Percentiles rank a stretch among this genome's conserved stretches.
These are phyloP conservation scores for Candida freyschussii DNA, from an alignment of 1,139 yeast species.

Conservation along the genomic window DNA sequence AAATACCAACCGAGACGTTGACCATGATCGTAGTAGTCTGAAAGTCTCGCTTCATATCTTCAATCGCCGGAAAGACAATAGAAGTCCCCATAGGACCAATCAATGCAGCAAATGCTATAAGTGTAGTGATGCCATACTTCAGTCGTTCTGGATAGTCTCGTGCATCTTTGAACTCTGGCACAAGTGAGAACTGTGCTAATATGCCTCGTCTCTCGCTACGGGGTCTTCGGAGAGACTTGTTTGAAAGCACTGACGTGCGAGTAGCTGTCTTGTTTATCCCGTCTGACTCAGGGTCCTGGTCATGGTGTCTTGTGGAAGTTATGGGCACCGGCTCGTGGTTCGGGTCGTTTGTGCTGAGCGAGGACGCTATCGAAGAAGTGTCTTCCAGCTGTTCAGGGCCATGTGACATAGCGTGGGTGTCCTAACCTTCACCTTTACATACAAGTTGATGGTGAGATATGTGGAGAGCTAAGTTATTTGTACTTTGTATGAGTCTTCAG, in stretches of 20 bases:
- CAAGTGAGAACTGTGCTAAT: constrained; percentile 44
- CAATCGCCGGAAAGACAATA: constrained; percentile 74
- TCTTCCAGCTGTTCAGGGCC: too few species aligned
- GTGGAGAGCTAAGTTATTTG: too few species aligned
- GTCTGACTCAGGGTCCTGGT: too few species aligned
- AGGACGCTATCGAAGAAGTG: too few species aligned
- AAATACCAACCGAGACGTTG: constrained; percentile 77
- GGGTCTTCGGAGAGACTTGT: constrained; percentile 11
- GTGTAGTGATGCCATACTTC: constrained; percentile 52
- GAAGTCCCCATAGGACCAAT: constrained; percentile 94
- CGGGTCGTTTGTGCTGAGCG: too few species aligned
- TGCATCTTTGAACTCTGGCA: constrained; percentile 75
- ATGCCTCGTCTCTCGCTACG: constrained; percentile 41
- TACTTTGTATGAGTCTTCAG: too few species aligned
- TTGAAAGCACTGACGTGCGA: constrained; percentile 3
- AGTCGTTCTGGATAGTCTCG: constrained; percentile 48
- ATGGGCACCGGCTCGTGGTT: too few species aligned
- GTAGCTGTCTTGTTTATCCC: too few species aligned
- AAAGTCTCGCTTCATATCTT: constrained; percentile 50
- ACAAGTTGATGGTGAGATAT: too few species aligned
- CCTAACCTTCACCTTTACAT: too few species aligned
- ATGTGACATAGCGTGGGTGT: too few species aligned
- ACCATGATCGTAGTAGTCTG: constrained; percentile 56
- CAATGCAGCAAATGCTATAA: constrained; percentile 70
- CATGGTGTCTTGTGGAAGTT: too few species aligned